Evolutionary conservation across 1,284 basidiomycete genomes (phyloP).

Genomic region (Phylloporus sp.): DNA sequence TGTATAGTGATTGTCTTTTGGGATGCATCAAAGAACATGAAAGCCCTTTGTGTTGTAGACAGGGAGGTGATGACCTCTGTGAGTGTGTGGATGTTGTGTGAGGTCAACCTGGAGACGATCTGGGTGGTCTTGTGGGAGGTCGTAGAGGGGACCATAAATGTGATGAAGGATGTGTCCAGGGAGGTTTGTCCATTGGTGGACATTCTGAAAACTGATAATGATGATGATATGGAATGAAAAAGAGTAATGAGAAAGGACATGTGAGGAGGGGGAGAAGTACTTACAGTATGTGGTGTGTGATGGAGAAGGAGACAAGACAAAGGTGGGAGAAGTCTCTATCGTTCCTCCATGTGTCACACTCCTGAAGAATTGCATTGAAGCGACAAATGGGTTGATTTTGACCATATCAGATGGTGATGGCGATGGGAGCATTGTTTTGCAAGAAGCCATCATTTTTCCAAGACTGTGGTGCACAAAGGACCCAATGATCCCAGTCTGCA

Average conservation of each 20-base stretch:
- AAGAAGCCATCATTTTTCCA: not conserved
- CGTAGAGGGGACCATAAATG: not conserved
- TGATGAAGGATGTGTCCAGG: not conserved
- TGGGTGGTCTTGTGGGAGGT: not conserved
- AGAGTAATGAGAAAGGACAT: not conserved
- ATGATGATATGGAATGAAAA: not conserved
- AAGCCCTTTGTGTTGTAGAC: not conserved
- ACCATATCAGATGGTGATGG: not conserved
- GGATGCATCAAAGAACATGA: not conserved
- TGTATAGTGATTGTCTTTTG: not conserved
- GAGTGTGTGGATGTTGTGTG: not conserved
- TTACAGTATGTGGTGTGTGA: not conserved
- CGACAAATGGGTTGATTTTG: not conserved
- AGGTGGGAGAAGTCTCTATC: not conserved
- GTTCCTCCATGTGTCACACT: not conserved
- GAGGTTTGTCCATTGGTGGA: not conserved
- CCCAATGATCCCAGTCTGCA: not conserved
- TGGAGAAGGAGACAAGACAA: not conserved
- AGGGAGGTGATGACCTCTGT: not conserved
- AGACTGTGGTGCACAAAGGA: not conserved
- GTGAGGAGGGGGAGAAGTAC: not conserved
- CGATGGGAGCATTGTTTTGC: not conserved
- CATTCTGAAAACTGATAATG: not conserved
- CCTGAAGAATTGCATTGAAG: not conserved
- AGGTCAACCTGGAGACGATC: not conserved